These are phyloP conservation scores for Penicillium rolfsii DNA, from an alignment of 2,329 filamentous ascomycete species.

Conservation along the genomic window DNA sequence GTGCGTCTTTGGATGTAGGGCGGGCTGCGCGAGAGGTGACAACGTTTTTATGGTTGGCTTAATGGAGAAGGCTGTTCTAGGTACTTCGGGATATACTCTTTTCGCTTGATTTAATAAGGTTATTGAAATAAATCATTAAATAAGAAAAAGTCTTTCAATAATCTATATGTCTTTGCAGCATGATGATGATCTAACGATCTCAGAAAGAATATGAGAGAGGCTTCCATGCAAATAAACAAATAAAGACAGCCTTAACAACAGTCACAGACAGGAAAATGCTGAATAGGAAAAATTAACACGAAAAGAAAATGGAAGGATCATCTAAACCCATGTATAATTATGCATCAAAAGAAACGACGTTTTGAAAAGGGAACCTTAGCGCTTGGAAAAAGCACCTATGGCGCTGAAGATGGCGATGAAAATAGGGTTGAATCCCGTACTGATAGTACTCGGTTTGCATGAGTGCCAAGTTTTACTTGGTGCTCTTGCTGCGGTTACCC, in stretches of 20 bases:
- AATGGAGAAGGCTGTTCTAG: slow-evolving; percentile 68
- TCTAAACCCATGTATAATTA: background rate
- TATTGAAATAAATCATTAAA: background rate
- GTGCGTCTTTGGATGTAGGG: slow-evolving; percentile 65
- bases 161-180: background rate
- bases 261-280: background rate
- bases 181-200: background rate
- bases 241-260: background rate
- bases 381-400: too few relatives aligned
- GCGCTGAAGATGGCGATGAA: too few relatives aligned
- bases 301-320: background rate
- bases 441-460: background rate
- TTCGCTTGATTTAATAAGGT: too few relatives aligned
- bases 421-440: too few relatives aligned
- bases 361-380: background rate
- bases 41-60: slow-evolving; percentile 62
- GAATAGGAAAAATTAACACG: background rate
- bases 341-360: background rate
- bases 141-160: background rate
- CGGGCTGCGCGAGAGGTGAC: slow-evolving; percentile 56
- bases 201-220: background rate
- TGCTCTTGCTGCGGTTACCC: slow-evolving; percentile 31
- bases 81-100: slow-evolving; percentile 35
- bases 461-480: background rate
- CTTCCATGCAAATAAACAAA: background rate